phyloP scores from a whole-genome alignment of 306 rosid genomes.

The Lablab purpureus region DNA sequence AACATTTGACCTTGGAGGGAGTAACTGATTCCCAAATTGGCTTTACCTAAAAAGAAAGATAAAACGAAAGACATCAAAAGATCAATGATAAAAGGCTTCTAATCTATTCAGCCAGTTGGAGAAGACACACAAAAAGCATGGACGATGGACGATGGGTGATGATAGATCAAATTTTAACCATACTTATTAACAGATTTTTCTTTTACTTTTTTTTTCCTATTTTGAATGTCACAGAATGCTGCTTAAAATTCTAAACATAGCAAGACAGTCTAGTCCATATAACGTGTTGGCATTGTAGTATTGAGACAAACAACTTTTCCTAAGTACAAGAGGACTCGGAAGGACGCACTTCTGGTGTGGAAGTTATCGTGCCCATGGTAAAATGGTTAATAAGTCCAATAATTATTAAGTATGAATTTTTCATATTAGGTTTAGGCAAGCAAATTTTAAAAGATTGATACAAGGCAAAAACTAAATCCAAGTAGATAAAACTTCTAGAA shows the following conservation, averaged over 20 bases:
- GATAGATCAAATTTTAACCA: no score
- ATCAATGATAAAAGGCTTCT: background rate
- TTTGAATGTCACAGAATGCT: constrained; percentile 1
- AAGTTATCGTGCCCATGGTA: no score
- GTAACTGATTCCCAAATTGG: background rate
- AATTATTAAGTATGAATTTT: background rate
- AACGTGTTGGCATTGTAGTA: no score
- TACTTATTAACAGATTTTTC: constrained; percentile 20
- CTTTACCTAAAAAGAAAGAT: background rate
- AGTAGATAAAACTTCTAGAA: background rate
- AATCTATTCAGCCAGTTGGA: constrained; percentile 10
- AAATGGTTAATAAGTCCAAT: background rate
- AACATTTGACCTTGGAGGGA: background rate
- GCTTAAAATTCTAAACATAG: constrained; percentile 18
- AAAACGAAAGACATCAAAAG: background rate
- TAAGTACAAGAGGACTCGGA: no score
- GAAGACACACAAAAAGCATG: background rate
- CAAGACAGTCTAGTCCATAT: no score
- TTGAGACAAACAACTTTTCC: no score
- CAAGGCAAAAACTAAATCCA: constrained; percentile 30
- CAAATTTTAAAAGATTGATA: background rate
- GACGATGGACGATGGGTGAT: no score
- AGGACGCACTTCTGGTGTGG: no score
- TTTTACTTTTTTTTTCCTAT: constrained; percentile 2
- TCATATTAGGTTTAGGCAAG: constrained; percentile 13